These are phyloP conservation scores for Delitschia confertaspora DNA, from an alignment of 495 filamentous ascomycete species.

Conservation along the genomic window DNA sequence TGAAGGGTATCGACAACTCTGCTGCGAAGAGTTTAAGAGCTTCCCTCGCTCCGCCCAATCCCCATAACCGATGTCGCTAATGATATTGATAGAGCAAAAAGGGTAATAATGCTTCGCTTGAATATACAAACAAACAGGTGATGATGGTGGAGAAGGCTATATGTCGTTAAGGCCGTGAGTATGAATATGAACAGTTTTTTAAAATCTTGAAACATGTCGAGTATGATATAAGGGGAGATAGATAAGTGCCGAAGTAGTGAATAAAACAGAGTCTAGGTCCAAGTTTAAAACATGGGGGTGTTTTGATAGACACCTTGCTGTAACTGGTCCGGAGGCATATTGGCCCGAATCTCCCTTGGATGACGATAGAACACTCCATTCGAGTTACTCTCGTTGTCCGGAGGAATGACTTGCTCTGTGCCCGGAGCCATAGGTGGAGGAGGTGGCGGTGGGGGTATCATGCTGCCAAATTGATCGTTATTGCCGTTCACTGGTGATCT, in stretches of 20 bases:
- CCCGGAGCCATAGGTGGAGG: constrained; percentile 2
- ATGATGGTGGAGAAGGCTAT: constrained; percentile 10
- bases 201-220: too few relatives aligned
- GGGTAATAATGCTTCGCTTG: constrained; percentile 5
- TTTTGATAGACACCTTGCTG: constrained; percentile 28
- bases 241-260: background rate
- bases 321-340: constrained; percentile 36
- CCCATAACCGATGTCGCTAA: background rate
- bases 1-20: constrained; percentile 18
- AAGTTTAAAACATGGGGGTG: background rate
- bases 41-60: background rate
- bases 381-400: constrained; percentile 16
- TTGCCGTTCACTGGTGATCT: constrained; percentile 25
- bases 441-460: constrained; percentile 19
- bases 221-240: background rate
- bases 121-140: constrained; percentile 6
- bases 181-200: background rate
- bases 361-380: constrained; percentile 32
- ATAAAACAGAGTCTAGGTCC: background rate
- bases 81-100: too few relatives aligned
- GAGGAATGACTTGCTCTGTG: constrained; percentile 23
- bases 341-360: constrained; percentile 38
- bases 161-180: background rate
- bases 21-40: constrained; percentile 6
- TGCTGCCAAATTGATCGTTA: constrained; percentile 5